phyloP scores from a whole-genome alignment of 73 alveolate species.

The Paramecium sonneborni region DNA sequence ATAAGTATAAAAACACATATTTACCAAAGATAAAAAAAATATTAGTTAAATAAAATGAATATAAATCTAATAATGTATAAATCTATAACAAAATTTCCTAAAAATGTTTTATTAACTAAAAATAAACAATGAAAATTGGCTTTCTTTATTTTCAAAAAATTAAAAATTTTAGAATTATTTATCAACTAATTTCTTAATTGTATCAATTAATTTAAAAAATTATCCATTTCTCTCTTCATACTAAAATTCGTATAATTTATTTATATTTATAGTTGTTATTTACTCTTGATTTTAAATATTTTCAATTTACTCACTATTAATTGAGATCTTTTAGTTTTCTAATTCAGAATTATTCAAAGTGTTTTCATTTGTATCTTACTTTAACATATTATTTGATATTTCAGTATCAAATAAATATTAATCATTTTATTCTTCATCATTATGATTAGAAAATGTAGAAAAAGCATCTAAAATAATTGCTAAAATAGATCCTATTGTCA shows the following conservation, averaged over 20 bases:
- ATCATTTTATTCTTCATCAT: not conserved
- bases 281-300: not conserved
- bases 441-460: not conserved
- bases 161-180: not conserved
- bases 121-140: not conserved
- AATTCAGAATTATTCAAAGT: not conserved
- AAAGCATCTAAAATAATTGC: slow-evolving; percentile 28
- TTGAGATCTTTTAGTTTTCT: not conserved
- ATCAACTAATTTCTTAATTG: not conserved
- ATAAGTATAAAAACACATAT: not conserved
- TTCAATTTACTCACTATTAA: not conserved
- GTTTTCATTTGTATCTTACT: too few relatives aligned
- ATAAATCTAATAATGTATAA: not conserved
- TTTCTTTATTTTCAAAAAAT: slow-evolving; percentile 23
- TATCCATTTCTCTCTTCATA: not conserved
- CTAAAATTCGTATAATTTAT: not conserved
- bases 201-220: not conserved
- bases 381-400: not conserved
- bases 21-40: not conserved
- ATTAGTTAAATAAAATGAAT: not conserved
- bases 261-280: not conserved
- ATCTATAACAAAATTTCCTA: slow-evolving; percentile 15
- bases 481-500: slow-evolving; percentile 18
- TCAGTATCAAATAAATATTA: not conserved
- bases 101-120: not conserved